phyloP scores from a whole-genome alignment of 768 basidiomycete genomes.

The Clavulina sp. region DNA sequence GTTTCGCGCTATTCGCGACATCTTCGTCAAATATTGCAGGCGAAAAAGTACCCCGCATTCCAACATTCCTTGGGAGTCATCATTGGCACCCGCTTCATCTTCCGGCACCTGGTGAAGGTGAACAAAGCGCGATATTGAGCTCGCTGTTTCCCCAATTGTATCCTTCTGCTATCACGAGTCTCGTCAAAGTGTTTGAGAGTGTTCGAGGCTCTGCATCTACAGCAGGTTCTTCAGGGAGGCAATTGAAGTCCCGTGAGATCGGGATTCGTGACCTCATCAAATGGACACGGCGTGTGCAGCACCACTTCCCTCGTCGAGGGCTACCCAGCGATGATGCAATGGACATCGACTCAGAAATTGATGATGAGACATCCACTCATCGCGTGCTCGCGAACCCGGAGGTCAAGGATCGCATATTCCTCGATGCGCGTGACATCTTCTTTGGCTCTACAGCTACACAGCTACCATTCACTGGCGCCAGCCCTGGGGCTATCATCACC shows the following conservation, averaged over 20 bases:
- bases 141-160: constrained; percentile 47
- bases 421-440: constrained; percentile 83
- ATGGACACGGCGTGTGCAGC: constrained; percentile 58
- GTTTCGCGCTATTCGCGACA: constrained; percentile 81
- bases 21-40: constrained; percentile 39
- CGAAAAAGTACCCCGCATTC: constrained; percentile 15
- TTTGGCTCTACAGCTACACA: constrained; percentile 37
- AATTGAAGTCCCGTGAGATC: constrained; percentile 26
- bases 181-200: constrained; percentile 55
- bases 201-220: constrained; percentile 34
- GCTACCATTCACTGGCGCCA: constrained; percentile 8
- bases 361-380: constrained; percentile 16
- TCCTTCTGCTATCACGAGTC: constrained; percentile 26
- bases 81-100: constrained; percentile 62
- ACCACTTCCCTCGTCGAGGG: constrained; percentile 31
- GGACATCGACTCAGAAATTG: constrained; percentile 24
- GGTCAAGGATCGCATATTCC: constrained; percentile 73
- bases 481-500: constrained; percentile 37
- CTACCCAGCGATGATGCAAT: not conserved
- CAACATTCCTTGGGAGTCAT: constrained; percentile 71
- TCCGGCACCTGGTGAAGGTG: constrained; percentile 39
- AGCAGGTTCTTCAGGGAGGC: constrained; percentile 19
- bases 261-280: constrained; percentile 72
- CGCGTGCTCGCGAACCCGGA: constrained; percentile 47
- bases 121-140: constrained; percentile 53